Percentiles rank a stretch among this genome's conserved stretches.
These are phyloP conservation scores for Trametes coccinea DNA, from an alignment of 768 basidiomycete species.

Conservation along the genomic window DNA sequence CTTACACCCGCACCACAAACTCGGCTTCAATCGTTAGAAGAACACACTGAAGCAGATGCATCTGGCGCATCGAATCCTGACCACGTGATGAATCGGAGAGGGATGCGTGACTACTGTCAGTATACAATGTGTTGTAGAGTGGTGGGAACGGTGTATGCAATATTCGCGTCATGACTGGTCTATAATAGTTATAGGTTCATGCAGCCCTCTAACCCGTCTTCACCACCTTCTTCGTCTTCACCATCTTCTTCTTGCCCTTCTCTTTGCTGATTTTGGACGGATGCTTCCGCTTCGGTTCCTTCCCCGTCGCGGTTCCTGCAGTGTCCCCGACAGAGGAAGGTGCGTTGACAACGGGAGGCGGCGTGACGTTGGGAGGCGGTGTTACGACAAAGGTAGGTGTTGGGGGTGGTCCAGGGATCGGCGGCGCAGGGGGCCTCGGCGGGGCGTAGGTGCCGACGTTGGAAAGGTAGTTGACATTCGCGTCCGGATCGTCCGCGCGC, in stretches of 20 bases:
- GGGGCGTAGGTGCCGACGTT: constrained; percentile 18
- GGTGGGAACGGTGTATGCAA: not conserved
- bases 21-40: too few species aligned
- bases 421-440: constrained; percentile 4
- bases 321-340: not conserved
- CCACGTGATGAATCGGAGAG: too few species aligned
- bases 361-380: not conserved
- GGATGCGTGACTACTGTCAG: too few species aligned
- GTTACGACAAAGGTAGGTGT: not conserved
- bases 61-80: too few species aligned
- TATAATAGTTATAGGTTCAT: not conserved
- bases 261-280: constrained; percentile 6
- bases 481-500: not conserved
- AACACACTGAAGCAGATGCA: too few species aligned
- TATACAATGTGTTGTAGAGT: constrained; percentile 3
- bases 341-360: not conserved
- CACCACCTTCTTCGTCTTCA: constrained; percentile 5
- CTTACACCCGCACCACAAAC: too few species aligned
- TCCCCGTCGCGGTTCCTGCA: not conserved
- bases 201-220: not conserved
- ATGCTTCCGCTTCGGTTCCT: constrained; percentile 6
- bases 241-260: constrained; percentile 3
- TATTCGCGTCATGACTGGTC: not conserved
- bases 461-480: constrained; percentile 25
- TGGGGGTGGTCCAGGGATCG: not conserved